phyloP scores from a whole-genome alignment of 2,329 filamentous ascomycete species.

The Hypoxylon sp. region DNA sequence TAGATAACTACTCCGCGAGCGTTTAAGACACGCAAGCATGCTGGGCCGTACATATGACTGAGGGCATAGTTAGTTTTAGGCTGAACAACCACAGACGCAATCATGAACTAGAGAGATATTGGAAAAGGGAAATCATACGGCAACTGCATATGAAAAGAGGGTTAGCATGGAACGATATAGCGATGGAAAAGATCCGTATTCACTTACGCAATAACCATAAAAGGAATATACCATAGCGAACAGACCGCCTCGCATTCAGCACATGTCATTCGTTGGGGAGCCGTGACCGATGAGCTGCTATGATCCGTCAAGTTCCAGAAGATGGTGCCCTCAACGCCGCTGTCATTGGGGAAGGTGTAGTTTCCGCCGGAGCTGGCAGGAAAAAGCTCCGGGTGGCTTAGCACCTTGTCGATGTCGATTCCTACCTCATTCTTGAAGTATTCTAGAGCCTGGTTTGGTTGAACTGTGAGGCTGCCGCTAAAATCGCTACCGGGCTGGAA shows the following conservation, averaged over 20 bases:
- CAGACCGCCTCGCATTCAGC: background rate
- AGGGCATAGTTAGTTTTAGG: conserved; percentile 8
- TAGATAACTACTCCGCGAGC: background rate
- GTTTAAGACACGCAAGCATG: background rate
- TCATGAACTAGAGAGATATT: background rate
- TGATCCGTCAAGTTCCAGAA: conserved; percentile 14
- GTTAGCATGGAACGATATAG: conserved; percentile 1
- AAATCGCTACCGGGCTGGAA: conserved; percentile 7
- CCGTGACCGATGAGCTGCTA: background rate
- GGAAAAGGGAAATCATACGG: conserved; percentile 8
- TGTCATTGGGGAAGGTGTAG: conserved; percentile 23
- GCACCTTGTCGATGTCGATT: conserved; percentile 21
- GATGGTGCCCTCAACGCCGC: conserved; percentile 21
- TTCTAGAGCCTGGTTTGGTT: conserved; percentile 5
- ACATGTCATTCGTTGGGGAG: conserved; percentile 5
- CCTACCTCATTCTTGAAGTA: conserved; percentile 23
- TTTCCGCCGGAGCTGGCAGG: background rate
- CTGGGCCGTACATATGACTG: background rate
- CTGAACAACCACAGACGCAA: background rate
- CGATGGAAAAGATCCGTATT: background rate
- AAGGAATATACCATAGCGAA: background rate
- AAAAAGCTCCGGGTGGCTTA: conserved; percentile 15
- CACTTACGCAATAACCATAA: conserved; percentile 16
- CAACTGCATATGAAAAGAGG: conserved; percentile 5
- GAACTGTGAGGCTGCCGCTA: conserved; percentile 12